Evolutionary conservation across 192 early-diverging fungal species (phyloP), one percentile per base, ranked within the genome.

Genomic region (Backusella morwellensis): DNA sequence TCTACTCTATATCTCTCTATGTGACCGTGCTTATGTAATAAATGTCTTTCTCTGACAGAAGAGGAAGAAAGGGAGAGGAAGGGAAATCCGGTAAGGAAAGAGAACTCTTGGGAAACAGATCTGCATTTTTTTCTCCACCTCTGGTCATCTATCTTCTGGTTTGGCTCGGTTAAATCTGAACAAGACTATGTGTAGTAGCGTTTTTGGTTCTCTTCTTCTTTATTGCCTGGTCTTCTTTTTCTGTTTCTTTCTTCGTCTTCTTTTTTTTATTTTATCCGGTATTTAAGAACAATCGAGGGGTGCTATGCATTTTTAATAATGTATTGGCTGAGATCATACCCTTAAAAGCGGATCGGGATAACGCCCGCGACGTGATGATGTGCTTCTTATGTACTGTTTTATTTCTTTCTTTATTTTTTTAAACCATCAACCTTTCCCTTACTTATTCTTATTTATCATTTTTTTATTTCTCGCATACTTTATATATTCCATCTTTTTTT

Each of bases 261-360:
- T 72, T 50, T 6, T 71, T 69, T 35, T n/a, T 54, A 29, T 70
- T 71, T 56, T n/a, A 41, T 21, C 50, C 29, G 26, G 38, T 66
- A 72, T 47, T 29, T 70, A 54, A 67, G 50, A 74, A 70, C 36
- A 44, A 52, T 79, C 73, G 69, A 75, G 78, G 78, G 73, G 78
- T 75, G 73, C 72, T 74, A 19, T 32, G 44, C 69, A 38, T 68
- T 54, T 73, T 47, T 59, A n/a, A 26, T 26, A 26, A 47, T 47
- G 68, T 32, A 40, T n/a, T 50, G 73, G 82, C 82, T 83, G 82
- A 83, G 82, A 83, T 83, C 56, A 83, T 77, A 80, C 78, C 82
- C 82, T 80, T 77, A 74, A 71, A 41, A 83, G 70, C 82, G 75
- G 82, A 82, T 77, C 78, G 79, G 72, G 75, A 47, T 83, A 83